A percentile compares a stretch with the other conserved stretches of the same genome.
phyloP scores from a whole-genome alignment of 2,329 filamentous ascomycete species.

The Dactylellina sp. region DNA sequence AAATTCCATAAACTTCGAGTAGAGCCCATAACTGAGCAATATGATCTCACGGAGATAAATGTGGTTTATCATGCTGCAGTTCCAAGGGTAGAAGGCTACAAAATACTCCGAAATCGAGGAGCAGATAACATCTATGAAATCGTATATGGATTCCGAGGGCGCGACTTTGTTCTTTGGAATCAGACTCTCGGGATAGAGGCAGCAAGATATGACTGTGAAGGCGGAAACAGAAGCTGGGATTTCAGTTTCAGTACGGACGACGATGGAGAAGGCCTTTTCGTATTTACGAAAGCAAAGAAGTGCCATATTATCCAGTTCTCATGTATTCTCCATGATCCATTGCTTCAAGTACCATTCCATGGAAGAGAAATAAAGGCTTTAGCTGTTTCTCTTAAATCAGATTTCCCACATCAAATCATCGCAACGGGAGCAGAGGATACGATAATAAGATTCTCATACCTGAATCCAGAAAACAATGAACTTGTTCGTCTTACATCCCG shows the following conservation, averaged over 20 bases:
- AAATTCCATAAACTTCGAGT: constrained; percentile 31
- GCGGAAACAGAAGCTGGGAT: constrained; percentile 81
- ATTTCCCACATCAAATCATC: constrained; percentile 64
- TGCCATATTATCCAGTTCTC: constrained; percentile 47
- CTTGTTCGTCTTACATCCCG: constrained; percentile 68
- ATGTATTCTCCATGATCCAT: constrained; percentile 64
- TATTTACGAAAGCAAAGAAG: constrained; percentile 78
- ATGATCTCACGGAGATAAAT: constrained; percentile 18
- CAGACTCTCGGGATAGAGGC: constrained; percentile 77
- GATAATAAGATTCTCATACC: constrained; percentile 78
- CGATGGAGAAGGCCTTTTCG: constrained; percentile 69
- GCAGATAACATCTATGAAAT: constrained; percentile 66
- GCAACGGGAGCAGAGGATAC: constrained; percentile 80
- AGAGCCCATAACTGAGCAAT: not conserved
- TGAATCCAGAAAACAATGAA: constrained; percentile 62
- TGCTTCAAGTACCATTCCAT: constrained; percentile 78
- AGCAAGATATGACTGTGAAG: constrained; percentile 81
- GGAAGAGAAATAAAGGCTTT: constrained; percentile 84
- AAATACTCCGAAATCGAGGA: constrained; percentile 6
- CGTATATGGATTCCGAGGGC: constrained; percentile 83
- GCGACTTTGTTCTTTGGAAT: constrained; percentile 84
- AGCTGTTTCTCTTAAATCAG: constrained; percentile 64
- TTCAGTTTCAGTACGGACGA: constrained; percentile 64
- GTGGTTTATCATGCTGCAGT: constrained; percentile 30
- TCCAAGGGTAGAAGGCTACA: constrained; percentile 44